Evolutionary conservation across 2,329 filamentous ascomycete species (phyloP), one percentile per base, ranked within the genome.

Genomic region (Claviceps sp.): DNA sequence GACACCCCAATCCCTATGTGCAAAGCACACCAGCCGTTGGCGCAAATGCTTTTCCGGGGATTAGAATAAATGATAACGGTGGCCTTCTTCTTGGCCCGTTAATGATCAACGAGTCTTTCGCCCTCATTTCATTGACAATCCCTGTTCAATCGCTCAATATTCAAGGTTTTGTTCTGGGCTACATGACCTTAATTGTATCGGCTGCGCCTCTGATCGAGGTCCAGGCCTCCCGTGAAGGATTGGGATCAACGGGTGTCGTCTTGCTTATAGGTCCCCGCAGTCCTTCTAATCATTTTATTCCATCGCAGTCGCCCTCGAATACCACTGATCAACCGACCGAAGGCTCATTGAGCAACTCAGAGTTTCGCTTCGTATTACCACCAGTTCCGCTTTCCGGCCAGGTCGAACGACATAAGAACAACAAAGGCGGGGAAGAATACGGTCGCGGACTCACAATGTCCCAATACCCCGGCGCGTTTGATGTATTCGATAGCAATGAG

Each of bases 131-230:
- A 2, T 72, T 95, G 54, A 95, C 89, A 0, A 69, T 91, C 16
- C 87, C 89, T 0, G 80, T 96, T 50, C 77, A 87, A 54, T 59
- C 58, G 82, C 85, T 62, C 73, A 74, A 2, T 75, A 76, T 2
- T 64, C 68, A 43, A 20, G 70, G 70, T 3, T 81, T 85, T 55
- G 78, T 91, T 1, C 73, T 95, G 5, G 90, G 88, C 1, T 95
- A 89, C 71, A 78, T 95, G 71, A 95, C 89, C 1, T 70, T 91
- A 2, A 73, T 95, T n/a, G 77, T 86, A 52, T 79, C 86, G 52
- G 84, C 84, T 1, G 69, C 70, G 4, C 74, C 84, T 1, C 71
- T 93, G 3, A 70, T 81, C n/a, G 66, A 74, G 45, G 76, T 89
- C 1, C 70, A 82, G 26, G 67, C 70, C 18, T 85, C 84, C 1